Conservation (phyloP, 306 rosid species). For the cucumber (Cucumis sativus) region Cucumber_9930_V3 NC_026658.2:1567501-1568000, state of each 20-base stretch:
- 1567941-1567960: too few species aligned
- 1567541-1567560: neutral
- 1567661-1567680: slow-evolving; percentile 9
- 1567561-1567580: neutral
- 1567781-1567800: neutral
- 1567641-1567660: neutral
- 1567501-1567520: neutral
- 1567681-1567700: slow-evolving; percentile 9
- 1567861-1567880: too few species aligned
- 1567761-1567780: neutral
- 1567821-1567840: neutral
- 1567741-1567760: neutral
- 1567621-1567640: neutral
- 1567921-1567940: too few species aligned
- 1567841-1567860: too few species aligned
- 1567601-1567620: neutral
- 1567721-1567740: neutral
- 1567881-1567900: too few species aligned
- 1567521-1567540: neutral
- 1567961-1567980: too few species aligned
- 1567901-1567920: too few species aligned
- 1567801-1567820: neutral
- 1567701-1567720: neutral
- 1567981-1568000: too few species aligned
- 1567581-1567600: neutral